Evolutionary conservation across 73 alveolate genomes (phyloP), one percentile per base, ranked within the genome.

Genomic region (Paraurostyla sp.): DNA sequence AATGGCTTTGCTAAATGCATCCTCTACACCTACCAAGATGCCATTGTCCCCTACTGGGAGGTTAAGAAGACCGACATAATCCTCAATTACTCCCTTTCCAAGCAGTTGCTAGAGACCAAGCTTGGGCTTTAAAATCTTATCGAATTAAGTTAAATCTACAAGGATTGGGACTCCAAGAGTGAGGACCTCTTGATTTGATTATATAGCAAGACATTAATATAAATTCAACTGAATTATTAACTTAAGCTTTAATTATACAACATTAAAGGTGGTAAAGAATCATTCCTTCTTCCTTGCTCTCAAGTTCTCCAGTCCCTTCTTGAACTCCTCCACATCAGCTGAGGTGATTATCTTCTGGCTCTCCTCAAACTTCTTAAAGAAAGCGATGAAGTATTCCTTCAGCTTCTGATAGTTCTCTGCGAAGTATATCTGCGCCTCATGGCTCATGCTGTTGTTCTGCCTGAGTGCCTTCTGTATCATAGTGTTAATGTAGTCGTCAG

Each of bases 381-480:
- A 62, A 3, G 45, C 42, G 2, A 78, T 57, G 41, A 78, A 78
- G 58, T 78, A 51, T 15, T 83, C 84, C 43, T 83, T 60, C 62
- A 83, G 65, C 60, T 40, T 56, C 23, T 0, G 6, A 20, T 58
- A 29, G 0, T 62, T 43, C 50, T 83, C 69, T n/a, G 92, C 92
- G 58, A 83, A 35, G 80, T 15, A 27, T 7, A 83, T 83, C 32
- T 83, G 65, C 56, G 65, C 92, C 60, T 83, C 85, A 36, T 83
- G 85, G 15, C 84, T 56, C 38, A 83, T 0, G 23, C 58, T 35
- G 18, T 81, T 29, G 13, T 27, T 58, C 56, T 36, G 23, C 11
- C 23, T 15, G 0, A 63, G 2, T 45, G 78, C 83, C 50, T 59
- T 42, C 40, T 30, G 6, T 33, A 58, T 36, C 52, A 81, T 41